Conservation (phyloP, 129 eudicot species). For the Rutidosis leptorrhynchoides region DNA sequence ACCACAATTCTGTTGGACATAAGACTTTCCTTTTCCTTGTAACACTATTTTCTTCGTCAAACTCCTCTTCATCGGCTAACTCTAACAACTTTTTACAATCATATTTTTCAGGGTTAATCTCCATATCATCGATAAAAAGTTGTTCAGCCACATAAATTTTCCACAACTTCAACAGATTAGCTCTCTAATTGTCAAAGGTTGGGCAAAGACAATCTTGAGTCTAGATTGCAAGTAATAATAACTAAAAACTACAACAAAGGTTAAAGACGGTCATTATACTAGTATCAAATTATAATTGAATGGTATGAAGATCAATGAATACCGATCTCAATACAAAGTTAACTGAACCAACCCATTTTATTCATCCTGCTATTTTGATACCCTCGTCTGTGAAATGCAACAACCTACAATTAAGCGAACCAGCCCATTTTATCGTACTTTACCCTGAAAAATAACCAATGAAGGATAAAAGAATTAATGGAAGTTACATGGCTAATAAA, state of each 20-base stretch:
- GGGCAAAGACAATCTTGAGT: not conserved
- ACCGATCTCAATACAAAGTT: too few species aligned
- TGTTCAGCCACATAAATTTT: slow-evolving; percentile 94
- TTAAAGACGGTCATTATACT: too few species aligned
- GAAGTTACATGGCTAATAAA: too few species aligned
- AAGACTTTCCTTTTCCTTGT: slow-evolving; percentile 55
- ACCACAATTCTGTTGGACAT: slow-evolving; percentile 67
- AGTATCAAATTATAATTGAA: too few species aligned
- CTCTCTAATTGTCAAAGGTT: not conserved
- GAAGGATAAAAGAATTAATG: too few species aligned
- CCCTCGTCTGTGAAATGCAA: too few species aligned
- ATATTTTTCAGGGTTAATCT: slow-evolving; percentile 76
- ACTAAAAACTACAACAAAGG: not conserved
- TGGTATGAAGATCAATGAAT: too few species aligned
- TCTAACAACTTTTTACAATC: slow-evolving; percentile 67
- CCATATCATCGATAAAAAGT: slow-evolving; percentile 87
- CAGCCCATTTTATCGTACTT: too few species aligned
- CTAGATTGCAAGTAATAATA: not conserved
- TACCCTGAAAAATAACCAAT: too few species aligned
- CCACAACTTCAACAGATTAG: slow-evolving; percentile 63
- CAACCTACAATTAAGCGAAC: too few species aligned
- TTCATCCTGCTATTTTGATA: too few species aligned
- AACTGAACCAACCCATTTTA: too few species aligned
- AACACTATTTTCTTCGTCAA: slow-evolving; percentile 70
- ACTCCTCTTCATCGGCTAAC: slow-evolving; percentile 80